Evolutionary conservation across 2,329 filamentous ascomycete genomes (phyloP).

Genomic region (Aspergillus tubingensis): DNA sequence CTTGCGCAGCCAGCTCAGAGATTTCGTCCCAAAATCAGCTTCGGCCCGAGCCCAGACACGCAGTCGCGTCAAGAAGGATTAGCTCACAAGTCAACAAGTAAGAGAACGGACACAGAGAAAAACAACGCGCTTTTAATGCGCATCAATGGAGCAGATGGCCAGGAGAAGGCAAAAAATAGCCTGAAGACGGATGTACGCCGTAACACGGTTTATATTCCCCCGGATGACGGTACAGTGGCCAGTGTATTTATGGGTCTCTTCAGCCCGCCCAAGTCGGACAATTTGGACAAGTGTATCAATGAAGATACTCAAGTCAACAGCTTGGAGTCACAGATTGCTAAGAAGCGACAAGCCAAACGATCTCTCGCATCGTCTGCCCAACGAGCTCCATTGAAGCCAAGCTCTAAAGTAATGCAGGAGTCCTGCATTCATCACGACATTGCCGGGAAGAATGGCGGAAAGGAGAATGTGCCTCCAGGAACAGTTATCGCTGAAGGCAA

Average conservation of each 20-base stretch:
- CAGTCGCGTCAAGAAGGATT: slow-evolving; percentile 13
- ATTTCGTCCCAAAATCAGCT: slow-evolving; percentile 38
- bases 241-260: slow-evolving; percentile 48
- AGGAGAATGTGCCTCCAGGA: slow-evolving; percentile 64
- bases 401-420: slow-evolving; percentile 43
- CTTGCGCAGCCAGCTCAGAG: slow-evolving; percentile 45
- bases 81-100: slow-evolving; percentile 8
- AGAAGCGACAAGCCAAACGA: slow-evolving; percentile 33
- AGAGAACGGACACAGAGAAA: slow-evolving; percentile 15
- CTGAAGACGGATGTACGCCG: slow-evolving; percentile 38
- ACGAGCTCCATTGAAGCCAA: slow-evolving; percentile 53
- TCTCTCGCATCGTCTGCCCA: slow-evolving; percentile 22
- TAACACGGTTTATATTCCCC: slow-evolving; percentile 45
- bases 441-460: slow-evolving; percentile 58
- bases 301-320: slow-evolving; percentile 31
- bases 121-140: slow-evolving; percentile 21
- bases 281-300: background rate
- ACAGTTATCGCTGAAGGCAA: slow-evolving; percentile 21
- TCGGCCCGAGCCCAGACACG: slow-evolving; percentile 25
- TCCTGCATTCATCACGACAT: slow-evolving; percentile 47
- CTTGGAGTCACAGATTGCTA: slow-evolving; percentile 37
- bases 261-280: slow-evolving; percentile 39
- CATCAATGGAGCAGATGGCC: slow-evolving; percentile 12
- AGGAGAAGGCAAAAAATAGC: slow-evolving; percentile 14
- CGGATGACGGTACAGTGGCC: slow-evolving; percentile 45